Evolutionary conservation across 495 filamentous ascomycete genomes (phyloP).

Genomic region (Hypoxylon intermedium): DNA sequence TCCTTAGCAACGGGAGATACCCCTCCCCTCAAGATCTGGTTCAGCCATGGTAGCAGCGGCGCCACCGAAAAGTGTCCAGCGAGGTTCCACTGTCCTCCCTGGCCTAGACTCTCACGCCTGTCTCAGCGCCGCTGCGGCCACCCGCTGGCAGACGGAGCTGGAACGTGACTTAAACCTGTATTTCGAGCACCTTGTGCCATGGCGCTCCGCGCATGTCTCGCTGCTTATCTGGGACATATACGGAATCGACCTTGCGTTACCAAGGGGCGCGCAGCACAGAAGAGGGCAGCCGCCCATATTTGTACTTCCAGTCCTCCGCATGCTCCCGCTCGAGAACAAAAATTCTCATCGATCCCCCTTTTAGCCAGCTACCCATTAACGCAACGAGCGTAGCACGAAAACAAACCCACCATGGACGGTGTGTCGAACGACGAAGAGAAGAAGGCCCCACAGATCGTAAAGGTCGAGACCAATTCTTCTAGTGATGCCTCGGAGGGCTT

Average conservation of each 20-base stretch:
- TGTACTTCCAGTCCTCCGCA: conserved; percentile 2
- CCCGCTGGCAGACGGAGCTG: neutral
- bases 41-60: no score
- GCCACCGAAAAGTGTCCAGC: no score
- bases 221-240: conserved; percentile 10
- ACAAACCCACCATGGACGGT: conserved; percentile 6
- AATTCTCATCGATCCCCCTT: no score
- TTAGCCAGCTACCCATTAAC: neutral
- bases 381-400: neutral
- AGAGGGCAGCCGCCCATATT: conserved; percentile 4
- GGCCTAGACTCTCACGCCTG: no score
- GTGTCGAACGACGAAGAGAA: conserved; percentile 21
- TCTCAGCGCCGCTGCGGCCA: no score
- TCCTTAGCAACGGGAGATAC: no score
- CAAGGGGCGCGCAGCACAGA: neutral
- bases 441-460: conserved; percentile 1
- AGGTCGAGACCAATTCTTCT: conserved; percentile 13
- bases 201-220: conserved; percentile 4
- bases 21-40: no score
- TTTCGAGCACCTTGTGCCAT: conserved; percentile 7
- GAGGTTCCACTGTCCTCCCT: no score
- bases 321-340: neutral
- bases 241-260: neutral
- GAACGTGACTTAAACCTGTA: neutral
- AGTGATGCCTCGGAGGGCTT: conserved; percentile 1